Percentiles rank a stretch among this genome's conserved stretches.
Evolutionary conservation across 2,329 filamentous ascomycete species (phyloP).

Genomic region (Penicillium sp.): DNA sequence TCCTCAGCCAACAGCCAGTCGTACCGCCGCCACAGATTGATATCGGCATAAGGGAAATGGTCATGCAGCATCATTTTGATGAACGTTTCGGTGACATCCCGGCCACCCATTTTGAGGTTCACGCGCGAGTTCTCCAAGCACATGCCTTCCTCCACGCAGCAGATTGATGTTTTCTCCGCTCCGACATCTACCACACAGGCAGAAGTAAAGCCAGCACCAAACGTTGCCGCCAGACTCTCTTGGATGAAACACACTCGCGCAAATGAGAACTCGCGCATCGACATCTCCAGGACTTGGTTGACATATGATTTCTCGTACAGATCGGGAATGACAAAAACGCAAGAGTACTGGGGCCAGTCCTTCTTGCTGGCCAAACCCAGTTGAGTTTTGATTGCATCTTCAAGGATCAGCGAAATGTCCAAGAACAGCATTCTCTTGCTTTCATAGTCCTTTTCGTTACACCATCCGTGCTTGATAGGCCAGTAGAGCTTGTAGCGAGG

Average conservation of each 20-base stretch:
- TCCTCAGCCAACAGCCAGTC: constrained; percentile 94
- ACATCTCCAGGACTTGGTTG: constrained; percentile 74
- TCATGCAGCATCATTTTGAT: constrained; percentile 98
- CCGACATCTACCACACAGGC: constrained; percentile 95
- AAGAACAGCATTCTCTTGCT: constrained; percentile 75
- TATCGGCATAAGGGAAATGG: constrained; percentile 90
- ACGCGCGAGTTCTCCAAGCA: constrained; percentile 90
- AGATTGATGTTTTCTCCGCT: constrained; percentile 94
- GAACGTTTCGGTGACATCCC: constrained; percentile 89
- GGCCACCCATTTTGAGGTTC: constrained; percentile 90
- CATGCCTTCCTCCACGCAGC: constrained; percentile 94
- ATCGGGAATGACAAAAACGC: constrained; percentile 95
- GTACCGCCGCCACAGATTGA: constrained; percentile 84
- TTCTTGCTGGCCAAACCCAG: constrained; percentile 71
- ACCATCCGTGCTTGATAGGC: constrained; percentile 79
- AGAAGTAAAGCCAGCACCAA: constrained; percentile 89
- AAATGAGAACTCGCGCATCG: constrained; percentile 87
- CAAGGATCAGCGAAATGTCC: constrained; percentile 81
- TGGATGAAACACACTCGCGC: constrained; percentile 88
- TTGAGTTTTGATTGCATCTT: constrained; percentile 81
- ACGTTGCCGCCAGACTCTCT: constrained; percentile 90
- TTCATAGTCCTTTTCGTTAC: constrained; percentile 84
- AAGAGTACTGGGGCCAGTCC: constrained; percentile 86
- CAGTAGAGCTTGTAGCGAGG: constrained; percentile 90
- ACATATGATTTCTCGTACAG: constrained; percentile 94